Evolutionary conservation across 257 asterid genomes (phyloP).

Genomic region (Thymus mandschuricus): DNA sequence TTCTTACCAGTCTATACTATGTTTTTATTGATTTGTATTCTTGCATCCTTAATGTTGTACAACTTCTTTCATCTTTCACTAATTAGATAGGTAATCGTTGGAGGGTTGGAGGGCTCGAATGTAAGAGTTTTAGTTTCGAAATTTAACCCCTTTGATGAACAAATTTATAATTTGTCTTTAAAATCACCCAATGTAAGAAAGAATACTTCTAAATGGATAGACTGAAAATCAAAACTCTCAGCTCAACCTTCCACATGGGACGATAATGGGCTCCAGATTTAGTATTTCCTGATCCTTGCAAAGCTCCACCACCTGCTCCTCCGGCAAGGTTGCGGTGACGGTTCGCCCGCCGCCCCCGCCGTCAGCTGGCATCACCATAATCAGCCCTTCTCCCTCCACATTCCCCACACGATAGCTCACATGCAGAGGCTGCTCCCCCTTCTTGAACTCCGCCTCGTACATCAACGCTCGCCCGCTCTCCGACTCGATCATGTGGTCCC

Average conservation of each 20-base stretch:
- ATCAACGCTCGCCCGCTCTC: slow-evolving; percentile 35
- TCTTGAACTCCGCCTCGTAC: slow-evolving; percentile 43
- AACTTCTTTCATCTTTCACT: no score
- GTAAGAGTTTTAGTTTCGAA: no score
- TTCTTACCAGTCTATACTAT: no score
- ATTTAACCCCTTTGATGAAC: no score
- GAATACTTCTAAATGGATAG: no score
- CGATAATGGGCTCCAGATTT: slow-evolving; percentile 48
- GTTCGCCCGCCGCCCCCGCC: slow-evolving; percentile 42
- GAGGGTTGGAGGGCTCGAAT: no score
- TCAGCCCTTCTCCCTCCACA: slow-evolving; percentile 54
- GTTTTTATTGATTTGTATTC: no score
- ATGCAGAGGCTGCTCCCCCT: slow-evolving; percentile 49
- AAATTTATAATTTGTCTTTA: no score
- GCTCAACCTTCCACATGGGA: slow-evolving; percentile 34
- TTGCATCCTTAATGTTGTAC: no score
- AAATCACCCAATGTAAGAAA: no score
- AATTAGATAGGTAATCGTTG: no score
- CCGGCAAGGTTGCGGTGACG: slow-evolving; percentile 49
- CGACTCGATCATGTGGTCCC: slow-evolving; percentile 39
- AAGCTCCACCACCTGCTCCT: slow-evolving; percentile 39
- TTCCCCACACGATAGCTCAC: slow-evolving; percentile 57
- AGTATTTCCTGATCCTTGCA: slow-evolving; percentile 47
- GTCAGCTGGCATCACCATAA: slow-evolving; percentile 60
- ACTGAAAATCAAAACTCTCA: no score